A percentile compares a stretch with the other conserved stretches of the same genome.
These are phyloP conservation scores for Podaxis rugospora DNA, from an alignment of 768 basidiomycete genomes.

Conservation along the genomic window DNA sequence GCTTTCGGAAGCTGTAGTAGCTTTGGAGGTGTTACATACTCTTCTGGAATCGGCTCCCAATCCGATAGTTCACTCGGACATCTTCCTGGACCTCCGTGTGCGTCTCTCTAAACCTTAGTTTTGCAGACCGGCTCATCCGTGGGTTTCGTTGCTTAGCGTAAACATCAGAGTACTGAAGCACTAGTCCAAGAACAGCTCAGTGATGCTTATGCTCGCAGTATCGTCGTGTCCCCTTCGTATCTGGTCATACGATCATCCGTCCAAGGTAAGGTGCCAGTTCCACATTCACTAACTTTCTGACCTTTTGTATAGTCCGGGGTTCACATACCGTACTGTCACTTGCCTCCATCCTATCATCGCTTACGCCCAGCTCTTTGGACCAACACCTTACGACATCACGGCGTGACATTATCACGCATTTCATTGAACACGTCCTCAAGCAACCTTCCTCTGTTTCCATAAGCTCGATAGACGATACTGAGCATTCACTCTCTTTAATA, in stretches of 20 bases:
- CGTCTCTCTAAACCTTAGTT: slow-evolving; percentile 16
- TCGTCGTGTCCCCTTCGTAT: slow-evolving; percentile 45
- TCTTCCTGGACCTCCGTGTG: slow-evolving; percentile 59
- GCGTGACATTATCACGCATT: slow-evolving; percentile 57
- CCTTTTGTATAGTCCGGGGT: slow-evolving; percentile 45
- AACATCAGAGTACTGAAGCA: slow-evolving; percentile 49
- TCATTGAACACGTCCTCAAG: slow-evolving; percentile 53
- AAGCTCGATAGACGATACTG: slow-evolving; percentile 29
- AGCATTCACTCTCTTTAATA: slow-evolving; percentile 44
- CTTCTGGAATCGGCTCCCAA: slow-evolving; percentile 44
- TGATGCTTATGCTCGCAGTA: slow-evolving; percentile 60
- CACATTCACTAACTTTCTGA: background rate
- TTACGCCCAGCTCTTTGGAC: slow-evolving; percentile 50
- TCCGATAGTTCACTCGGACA: slow-evolving; percentile 46
- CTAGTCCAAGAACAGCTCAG: slow-evolving; percentile 68
- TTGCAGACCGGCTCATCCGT: background rate
- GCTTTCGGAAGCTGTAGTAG: slow-evolving; percentile 59
- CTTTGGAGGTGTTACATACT: slow-evolving; percentile 35
- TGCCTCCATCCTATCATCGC: slow-evolving; percentile 51
- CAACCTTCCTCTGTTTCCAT: slow-evolving; percentile 44
- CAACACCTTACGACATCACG: slow-evolving; percentile 56
- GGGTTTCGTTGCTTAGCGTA: slow-evolving; percentile 35
- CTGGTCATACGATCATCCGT: slow-evolving; percentile 48
- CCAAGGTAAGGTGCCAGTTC: slow-evolving; percentile 26
- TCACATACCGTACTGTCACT: slow-evolving; percentile 49